A percentile compares a stretch with the other conserved stretches of the same genome.
Conservation (phyloP, 2,329 filamentous ascomycete species). For the Trichoderma harzianum region DNA sequence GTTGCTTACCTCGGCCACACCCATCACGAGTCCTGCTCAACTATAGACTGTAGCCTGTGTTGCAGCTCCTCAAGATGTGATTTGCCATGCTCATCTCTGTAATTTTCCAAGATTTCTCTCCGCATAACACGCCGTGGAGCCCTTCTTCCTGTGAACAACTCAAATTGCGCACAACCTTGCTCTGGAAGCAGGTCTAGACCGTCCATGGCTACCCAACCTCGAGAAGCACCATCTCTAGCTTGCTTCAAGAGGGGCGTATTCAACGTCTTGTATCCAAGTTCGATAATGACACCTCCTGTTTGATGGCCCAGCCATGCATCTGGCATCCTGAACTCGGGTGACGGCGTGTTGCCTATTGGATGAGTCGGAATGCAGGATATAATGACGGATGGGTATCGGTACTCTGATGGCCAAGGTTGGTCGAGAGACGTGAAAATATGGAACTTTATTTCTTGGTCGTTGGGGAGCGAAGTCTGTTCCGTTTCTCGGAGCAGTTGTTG, state of each 20-base stretch:
- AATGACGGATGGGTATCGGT: constrained; percentile 2
- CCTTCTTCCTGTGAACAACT: constrained; percentile 7
- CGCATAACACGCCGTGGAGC: constrained; percentile 12
- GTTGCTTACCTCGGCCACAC: neutral
- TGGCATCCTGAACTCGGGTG: constrained; percentile 4
- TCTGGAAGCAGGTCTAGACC: constrained; percentile 7
- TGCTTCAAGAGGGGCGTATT: constrained; percentile 9
- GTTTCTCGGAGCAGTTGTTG: neutral
- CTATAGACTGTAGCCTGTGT: constrained; percentile 8
- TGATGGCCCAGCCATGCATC: neutral
- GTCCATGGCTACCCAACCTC: constrained; percentile 12
- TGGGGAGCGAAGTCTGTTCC: neutral
- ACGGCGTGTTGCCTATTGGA: constrained; percentile 9
- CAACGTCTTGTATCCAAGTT: constrained; percentile 5
- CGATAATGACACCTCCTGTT: constrained; percentile 10
- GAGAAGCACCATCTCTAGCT: constrained; percentile 3
- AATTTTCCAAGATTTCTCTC: constrained; percentile 14
- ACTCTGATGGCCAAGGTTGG: neutral
- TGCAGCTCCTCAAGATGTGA: constrained; percentile 8
- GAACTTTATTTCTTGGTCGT: neutral
- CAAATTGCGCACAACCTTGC: constrained; percentile 9
- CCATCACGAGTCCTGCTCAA: neutral
- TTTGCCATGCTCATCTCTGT: constrained; percentile 6
- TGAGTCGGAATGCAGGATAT: constrained; percentile 9
- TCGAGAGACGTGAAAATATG: neutral